Evolutionary conservation across 2,329 filamentous ascomycete genomes (phyloP).

Genomic region (Clarireedia monteithiana): DNA sequence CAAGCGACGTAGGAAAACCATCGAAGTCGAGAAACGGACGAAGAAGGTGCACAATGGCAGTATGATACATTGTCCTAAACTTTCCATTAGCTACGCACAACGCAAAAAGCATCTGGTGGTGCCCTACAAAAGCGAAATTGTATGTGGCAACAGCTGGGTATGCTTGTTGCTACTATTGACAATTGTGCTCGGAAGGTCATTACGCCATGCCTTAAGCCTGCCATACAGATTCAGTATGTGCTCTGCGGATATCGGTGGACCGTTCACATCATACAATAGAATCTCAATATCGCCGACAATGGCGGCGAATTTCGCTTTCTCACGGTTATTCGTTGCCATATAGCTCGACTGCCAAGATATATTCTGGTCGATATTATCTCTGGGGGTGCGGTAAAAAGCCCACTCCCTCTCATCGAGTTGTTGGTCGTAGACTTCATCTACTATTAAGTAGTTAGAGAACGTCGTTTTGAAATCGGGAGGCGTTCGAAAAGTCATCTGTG

Average conservation of each 20-base stretch:
- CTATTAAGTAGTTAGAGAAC: background rate
- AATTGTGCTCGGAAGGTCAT: constrained; percentile 22
- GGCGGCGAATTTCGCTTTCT: constrained; percentile 25
- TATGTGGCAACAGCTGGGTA: constrained; percentile 25
- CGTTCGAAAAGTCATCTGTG: constrained; percentile 27
- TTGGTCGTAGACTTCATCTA: constrained; percentile 9
- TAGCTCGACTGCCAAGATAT: constrained; percentile 15
- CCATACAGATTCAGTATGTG: constrained; percentile 24
- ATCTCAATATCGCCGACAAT: constrained; percentile 23
- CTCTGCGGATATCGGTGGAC: constrained; percentile 14
- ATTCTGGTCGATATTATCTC: constrained; percentile 14
- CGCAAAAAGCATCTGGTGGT: background rate
- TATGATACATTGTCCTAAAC: constrained; percentile 27
- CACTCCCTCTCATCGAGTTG: constrained; percentile 19
- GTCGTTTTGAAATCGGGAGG: constrained; percentile 12
- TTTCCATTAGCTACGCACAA: constrained; percentile 10
- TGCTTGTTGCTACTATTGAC: constrained; percentile 17
- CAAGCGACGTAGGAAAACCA: constrained; percentile 17
- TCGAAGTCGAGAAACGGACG: constrained; percentile 26
- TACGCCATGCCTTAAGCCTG: constrained; percentile 24
- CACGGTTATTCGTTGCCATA: constrained; percentile 25
- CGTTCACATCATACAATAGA: constrained; percentile 21
- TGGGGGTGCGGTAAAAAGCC: constrained; percentile 22
- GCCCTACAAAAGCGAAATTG: constrained; percentile 29
- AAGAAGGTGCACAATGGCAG: constrained; percentile 26